Evolutionary conservation across 2,329 filamentous ascomycete genomes (phyloP), one percentile per base, ranked within the genome.

Genomic region (Ustulina deusta): DNA sequence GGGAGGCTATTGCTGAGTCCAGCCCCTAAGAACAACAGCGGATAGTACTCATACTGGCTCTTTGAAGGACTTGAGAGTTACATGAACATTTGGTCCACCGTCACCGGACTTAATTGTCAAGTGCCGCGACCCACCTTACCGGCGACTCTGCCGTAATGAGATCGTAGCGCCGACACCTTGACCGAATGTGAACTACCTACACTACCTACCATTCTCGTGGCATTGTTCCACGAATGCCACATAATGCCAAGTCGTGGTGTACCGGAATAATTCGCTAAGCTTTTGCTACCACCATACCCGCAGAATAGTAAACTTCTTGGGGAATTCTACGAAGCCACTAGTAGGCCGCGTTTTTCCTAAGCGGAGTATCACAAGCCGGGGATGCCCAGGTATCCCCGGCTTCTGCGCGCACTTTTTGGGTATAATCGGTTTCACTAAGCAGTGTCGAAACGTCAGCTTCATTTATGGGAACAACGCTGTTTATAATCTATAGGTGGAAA

Each of bases 401-500:
- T 40, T 40, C 49, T 13, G 27, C 34, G 48, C 17, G 56, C 38
- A 32, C 38, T 46, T 55, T 3, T n/a, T 22, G 46, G 40, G 36
- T 44, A 25, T 55, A 55, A 29, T 44, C 15, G 10, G 51, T 34
- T 51, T 61, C 51, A 44, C 34, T 56, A 57, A 22, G 27, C n/a
- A 36, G 11, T 38, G 20, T 54, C 48, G 3, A 17, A 46, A 15
- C 46, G 1, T 29, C 27, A 20, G 22, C 11, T 10, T 11, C 29
- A 32, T 48, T 29, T 4, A 46, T 22, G 13, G 4, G 2, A 20
- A 34, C 38, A 2, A 20, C 7, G 6, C 6, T 36, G 36, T 51
- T 11, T 29, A 17, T 7, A 27, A 25, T 61, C 32, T 44, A 65
- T 61, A 61, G 63, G 63, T 65, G 63, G 63, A 65, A 65, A 61